These are phyloP conservation scores for Hyphodiscus hymeniophilus DNA, from an alignment of 495 filamentous ascomycete species.

Conservation along the genomic window DNA sequence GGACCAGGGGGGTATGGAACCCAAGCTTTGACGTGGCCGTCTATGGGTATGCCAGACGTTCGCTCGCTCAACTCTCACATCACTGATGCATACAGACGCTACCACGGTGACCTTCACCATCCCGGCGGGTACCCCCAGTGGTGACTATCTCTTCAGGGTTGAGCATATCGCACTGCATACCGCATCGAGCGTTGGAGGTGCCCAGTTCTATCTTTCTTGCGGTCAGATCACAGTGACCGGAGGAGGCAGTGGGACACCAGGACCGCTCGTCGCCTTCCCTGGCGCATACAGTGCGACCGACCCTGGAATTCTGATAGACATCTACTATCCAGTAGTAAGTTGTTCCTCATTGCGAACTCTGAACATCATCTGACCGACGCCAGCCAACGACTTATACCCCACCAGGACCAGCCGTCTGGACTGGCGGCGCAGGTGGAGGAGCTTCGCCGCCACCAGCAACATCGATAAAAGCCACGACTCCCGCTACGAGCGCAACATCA, in stretches of 20 bases:
- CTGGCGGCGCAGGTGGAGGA: constrained; percentile 25
- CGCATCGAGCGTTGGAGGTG: constrained; percentile 1
- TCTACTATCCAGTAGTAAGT: constrained; percentile 6
- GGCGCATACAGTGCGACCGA: constrained; percentile 46
- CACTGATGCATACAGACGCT: constrained; percentile 12
- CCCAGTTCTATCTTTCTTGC: constrained; percentile 11
- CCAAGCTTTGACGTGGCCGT: constrained; percentile 16
- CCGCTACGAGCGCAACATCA: no score
- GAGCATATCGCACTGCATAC: constrained; percentile 49
- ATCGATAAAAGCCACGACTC: no score
- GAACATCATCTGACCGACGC: not conserved
- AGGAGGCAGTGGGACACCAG: constrained; percentile 39
- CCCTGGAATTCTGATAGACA: constrained; percentile 40
- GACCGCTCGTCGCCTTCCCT: constrained; percentile 40
- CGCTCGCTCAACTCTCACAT: not conserved
- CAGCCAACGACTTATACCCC: constrained; percentile 32
- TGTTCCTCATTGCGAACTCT: constrained; percentile 1
- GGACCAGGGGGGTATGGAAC: constrained; percentile 28
- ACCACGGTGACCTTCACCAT: constrained; percentile 31
- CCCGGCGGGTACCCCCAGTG: constrained; percentile 35
- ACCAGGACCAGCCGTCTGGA: constrained; percentile 38
- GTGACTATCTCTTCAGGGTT: constrained; percentile 47
- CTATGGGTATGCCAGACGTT: constrained; percentile 6
- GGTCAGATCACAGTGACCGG: constrained; percentile 38
- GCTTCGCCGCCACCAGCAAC: no score